Percentiles rank a stretch among this genome's conserved stretches.
Evolutionary conservation across 805 yeast genomes (phyloP).

Genomic region (Teunomyces cretensis): DNA sequence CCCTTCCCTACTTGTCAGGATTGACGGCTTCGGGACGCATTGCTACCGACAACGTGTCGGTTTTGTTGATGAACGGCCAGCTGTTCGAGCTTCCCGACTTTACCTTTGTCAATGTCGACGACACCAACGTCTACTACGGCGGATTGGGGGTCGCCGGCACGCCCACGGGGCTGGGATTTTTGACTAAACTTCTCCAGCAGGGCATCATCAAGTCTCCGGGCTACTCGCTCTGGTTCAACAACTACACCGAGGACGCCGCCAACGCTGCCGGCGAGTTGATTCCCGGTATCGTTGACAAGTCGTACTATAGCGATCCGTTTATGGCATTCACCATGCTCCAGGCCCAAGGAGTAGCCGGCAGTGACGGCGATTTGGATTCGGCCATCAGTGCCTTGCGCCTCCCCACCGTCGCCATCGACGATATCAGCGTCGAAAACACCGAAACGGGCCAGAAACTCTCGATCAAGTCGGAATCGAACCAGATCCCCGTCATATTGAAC

Average conservation of each 20-base stretch:
- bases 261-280: slow-evolving; percentile 37
- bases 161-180: slow-evolving; percentile 27
- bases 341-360: slow-evolving; percentile 18
- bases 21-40: slow-evolving; percentile 28
- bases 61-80: slow-evolving; percentile 13
- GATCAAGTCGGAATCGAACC: slow-evolving; percentile 29
- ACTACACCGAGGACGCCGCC: slow-evolving; percentile 10
- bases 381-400: slow-evolving; percentile 15
- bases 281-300: slow-evolving; percentile 59
- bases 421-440: slow-evolving; percentile 25
- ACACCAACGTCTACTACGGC: slow-evolving; percentile 25
- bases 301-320: slow-evolving; percentile 46
- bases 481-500: slow-evolving; percentile 59
- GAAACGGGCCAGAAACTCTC: slow-evolving; percentile 36
- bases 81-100: slow-evolving; percentile 18
- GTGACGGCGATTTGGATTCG: background rate
- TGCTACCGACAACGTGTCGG: slow-evolving; percentile 22
- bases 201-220: slow-evolving; percentile 29
- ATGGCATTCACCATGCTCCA: slow-evolving; percentile 49
- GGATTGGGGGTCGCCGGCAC: slow-evolving; percentile 34
- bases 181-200: slow-evolving; percentile 17
- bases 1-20: slow-evolving; percentile 29
- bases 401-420: slow-evolving; percentile 32
- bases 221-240: slow-evolving; percentile 33
- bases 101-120: slow-evolving; percentile 27